Conservation (phyloP, 306 rosid genomes). For the Rosa lucieae region DNA sequence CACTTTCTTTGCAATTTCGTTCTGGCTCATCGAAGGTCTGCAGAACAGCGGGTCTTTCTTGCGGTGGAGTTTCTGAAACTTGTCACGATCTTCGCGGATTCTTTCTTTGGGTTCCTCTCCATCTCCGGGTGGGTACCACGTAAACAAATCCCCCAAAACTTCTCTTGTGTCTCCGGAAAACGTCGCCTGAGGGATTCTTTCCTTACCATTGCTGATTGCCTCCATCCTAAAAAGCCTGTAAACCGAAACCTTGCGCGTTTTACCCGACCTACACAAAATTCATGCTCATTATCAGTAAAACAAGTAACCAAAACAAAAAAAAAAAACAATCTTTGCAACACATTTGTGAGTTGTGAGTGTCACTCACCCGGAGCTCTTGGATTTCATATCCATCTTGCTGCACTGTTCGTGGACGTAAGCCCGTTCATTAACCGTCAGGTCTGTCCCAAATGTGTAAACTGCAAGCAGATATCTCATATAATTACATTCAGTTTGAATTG, state of each 20-base stretch:
- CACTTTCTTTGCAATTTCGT: constrained; percentile 53
- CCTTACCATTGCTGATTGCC: neutral
- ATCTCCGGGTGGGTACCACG: constrained; percentile 67
- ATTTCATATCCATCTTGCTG: constrained; percentile 53
- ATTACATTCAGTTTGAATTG: neutral
- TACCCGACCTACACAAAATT: constrained; percentile 45
- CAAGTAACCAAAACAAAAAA: neutral
- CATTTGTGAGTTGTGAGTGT: neutral
- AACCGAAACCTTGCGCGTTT: constrained; percentile 38
- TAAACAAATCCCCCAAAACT: constrained; percentile 52
- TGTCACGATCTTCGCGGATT: constrained; percentile 25
- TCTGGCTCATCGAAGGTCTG: constrained; percentile 49
- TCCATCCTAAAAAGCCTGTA: constrained; percentile 17
- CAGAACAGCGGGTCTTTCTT: constrained; percentile 47
- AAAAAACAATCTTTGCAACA: neutral
- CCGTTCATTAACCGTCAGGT: constrained; percentile 52
- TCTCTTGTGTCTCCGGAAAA: constrained; percentile 57
- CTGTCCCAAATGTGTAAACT: constrained; percentile 58
- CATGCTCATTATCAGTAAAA: constrained; percentile 22
- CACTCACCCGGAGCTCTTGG: constrained; percentile 82
- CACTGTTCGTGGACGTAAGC: constrained; percentile 57
- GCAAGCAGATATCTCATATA: constrained; percentile 27
- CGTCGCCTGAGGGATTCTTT: constrained; percentile 29
- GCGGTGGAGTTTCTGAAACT: constrained; percentile 5
- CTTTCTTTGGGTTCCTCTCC: constrained; percentile 35